Evolutionary conservation across 768 basidiomycete genomes (phyloP), one percentile per base, ranked within the genome.

Genomic region (Lactarius psammicola): DNA sequence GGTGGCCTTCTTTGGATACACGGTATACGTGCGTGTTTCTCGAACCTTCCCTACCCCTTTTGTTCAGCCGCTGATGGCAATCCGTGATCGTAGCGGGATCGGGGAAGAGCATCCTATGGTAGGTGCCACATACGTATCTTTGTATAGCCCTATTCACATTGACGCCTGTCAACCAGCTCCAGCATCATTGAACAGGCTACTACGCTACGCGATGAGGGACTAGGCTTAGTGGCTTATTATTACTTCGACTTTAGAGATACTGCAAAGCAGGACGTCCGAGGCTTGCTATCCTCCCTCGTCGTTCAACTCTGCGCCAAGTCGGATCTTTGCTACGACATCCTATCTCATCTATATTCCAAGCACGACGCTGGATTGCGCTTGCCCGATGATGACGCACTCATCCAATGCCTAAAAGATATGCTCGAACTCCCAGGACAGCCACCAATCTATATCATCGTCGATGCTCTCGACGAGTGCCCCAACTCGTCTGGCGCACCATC

Each of bases 191-290:
- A 65, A 18, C 26, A 34, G 6, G 49, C 31, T 31, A 59, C 5
- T 15, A 26, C 9, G 1, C n/a, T 46, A 20, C 59, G 51, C 11
- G 9, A 23, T 1, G 58, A n/a, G 1, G 64, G 64, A 46, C 26
- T 60, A 17, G 64, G 51, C 34, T 26, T 56, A 1, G 44, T 63
- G 13, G 44, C 56, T 13, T 66, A 57, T 62, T 66, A 63, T 23
- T 66, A 66, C 23, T 63, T 56, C 17, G 60, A 62, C 38, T 66
- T 66, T 23, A 33, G 44, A 31, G 65, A 66, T 23, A n/a, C n/a
- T 20, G 8, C 23, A 15, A 66, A 66, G 31, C 65, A 66, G 28
- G 28, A 38, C 17, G 34, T 42, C 6, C 60, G 42, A 5, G 60
- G 60, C 11, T 36, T 66, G 5, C 34, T 66, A 53, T 63, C 61